Percentiles rank a stretch among this genome's conserved stretches.
Evolutionary conservation across 495 filamentous ascomycete species (phyloP).

Genomic region (Peziza echinospora): DNA sequence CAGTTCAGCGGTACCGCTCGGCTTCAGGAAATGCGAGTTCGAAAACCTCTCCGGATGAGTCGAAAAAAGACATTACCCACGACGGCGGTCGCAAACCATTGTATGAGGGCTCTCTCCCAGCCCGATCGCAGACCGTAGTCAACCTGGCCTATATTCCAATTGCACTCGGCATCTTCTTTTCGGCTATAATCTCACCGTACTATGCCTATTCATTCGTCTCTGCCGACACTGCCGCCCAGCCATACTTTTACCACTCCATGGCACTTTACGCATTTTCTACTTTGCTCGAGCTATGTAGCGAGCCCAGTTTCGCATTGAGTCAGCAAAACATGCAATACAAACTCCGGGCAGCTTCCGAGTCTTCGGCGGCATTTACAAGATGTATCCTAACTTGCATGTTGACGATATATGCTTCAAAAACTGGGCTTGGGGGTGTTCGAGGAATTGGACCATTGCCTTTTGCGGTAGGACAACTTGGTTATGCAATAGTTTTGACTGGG

Average conservation of each 20-base stretch:
- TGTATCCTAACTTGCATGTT: constrained; percentile 47
- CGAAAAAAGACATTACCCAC: constrained; percentile 4
- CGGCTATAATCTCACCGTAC: constrained; percentile 34
- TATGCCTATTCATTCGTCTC: constrained; percentile 39
- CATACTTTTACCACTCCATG: constrained; percentile 41
- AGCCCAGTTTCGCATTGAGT: constrained; percentile 66
- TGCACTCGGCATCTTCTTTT: constrained; percentile 41
- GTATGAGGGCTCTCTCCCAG: constrained; percentile 8
- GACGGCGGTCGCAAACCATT: too few relatives aligned
- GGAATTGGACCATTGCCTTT: constrained; percentile 67
- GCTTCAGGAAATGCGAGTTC: constrained; percentile 23
- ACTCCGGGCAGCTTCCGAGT: constrained; percentile 60
- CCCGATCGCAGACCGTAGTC: constrained; percentile 44
- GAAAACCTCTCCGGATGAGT: constrained; percentile 3
- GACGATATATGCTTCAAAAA: constrained; percentile 34
- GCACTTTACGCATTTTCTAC: constrained; percentile 52
- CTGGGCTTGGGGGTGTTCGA: constrained; percentile 23
- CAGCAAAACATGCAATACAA: constrained; percentile 64
- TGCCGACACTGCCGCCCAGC: constrained; percentile 30
- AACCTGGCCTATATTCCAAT: constrained; percentile 73
- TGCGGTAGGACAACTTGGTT: constrained; percentile 64
- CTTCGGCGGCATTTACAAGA: constrained; percentile 49
- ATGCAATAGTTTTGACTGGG: constrained; percentile 41
- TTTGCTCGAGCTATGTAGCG: constrained; percentile 55
- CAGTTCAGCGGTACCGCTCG: constrained; percentile 70